Percentiles rank a stretch among this genome's conserved stretches.
phyloP scores from a whole-genome alignment of 2,329 filamentous ascomycete genomes.

The Alternaria rosae region DNA sequence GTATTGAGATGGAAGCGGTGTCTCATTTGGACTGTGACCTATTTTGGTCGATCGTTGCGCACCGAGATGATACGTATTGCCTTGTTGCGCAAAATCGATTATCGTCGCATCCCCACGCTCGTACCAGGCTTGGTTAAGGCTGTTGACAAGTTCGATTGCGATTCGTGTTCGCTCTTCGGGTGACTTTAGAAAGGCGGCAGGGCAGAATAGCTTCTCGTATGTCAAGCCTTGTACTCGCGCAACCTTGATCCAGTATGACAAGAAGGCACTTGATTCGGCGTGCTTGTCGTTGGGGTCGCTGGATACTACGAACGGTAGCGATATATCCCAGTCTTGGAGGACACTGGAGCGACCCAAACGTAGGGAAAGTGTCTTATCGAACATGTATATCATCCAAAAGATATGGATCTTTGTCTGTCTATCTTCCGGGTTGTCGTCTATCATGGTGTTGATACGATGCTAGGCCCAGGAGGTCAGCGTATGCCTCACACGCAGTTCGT shows the following conservation, averaged over 20 bases:
- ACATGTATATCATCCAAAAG: conserved; percentile 51
- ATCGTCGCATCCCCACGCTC: conserved; percentile 37
- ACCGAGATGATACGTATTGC: background rate
- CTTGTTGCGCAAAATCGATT: conserved; percentile 8
- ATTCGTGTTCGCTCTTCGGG: conserved; percentile 35
- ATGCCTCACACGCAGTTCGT: background rate
- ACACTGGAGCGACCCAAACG: conserved; percentile 47
- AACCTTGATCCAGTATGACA: conserved; percentile 47
- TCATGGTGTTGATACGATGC: conserved; percentile 46
- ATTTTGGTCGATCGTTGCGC: conserved; percentile 1
- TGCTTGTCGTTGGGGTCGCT: conserved; percentile 7
- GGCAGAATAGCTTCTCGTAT: conserved; percentile 50
- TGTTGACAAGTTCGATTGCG: conserved; percentile 35
- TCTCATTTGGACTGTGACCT: conserved; percentile 29
- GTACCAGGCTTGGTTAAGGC: conserved; percentile 39
- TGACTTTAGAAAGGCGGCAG: conserved; percentile 40
- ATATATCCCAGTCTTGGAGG: conserved; percentile 52
- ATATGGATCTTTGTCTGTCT: conserved; percentile 39
- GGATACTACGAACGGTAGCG: conserved; percentile 28
- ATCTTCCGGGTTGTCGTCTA: conserved; percentile 40
- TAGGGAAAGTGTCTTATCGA: conserved; percentile 50
- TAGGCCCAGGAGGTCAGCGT: background rate
- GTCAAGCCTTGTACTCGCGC: conserved; percentile 44
- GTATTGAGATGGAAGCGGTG: conserved; percentile 33
- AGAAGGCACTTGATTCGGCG: conserved; percentile 27